These are phyloP conservation scores for Ilyonectria destructans DNA, from an alignment of 2,329 filamentous ascomycete species.

Conservation along the genomic window DNA sequence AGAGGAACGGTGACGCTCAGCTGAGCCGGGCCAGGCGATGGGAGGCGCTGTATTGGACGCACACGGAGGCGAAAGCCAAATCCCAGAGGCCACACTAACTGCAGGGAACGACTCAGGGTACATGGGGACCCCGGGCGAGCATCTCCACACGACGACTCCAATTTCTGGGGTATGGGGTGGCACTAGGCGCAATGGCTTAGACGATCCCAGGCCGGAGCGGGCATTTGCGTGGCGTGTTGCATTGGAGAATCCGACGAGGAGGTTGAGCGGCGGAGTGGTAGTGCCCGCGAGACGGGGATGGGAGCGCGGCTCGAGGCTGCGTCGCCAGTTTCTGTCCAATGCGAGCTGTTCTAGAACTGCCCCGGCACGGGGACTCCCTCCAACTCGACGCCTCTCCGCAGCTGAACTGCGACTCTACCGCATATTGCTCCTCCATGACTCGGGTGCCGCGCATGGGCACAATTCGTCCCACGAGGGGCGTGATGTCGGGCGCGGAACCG, in stretches of 20 bases:
- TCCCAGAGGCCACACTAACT: constrained; percentile 1
- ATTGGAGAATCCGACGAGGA: neutral
- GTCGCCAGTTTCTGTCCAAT: neutral
- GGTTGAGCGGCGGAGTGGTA: neutral
- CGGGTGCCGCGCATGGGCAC: neutral
- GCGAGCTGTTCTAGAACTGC: neutral
- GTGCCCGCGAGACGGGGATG: neutral
- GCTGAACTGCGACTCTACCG: neutral
- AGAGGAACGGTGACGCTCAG: constrained; percentile 17
- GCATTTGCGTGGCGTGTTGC: neutral
- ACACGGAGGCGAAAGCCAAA: constrained; percentile 14
- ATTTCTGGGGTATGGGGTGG: constrained; percentile 25
- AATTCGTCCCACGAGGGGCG: neutral
- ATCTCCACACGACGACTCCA: constrained; percentile 25
- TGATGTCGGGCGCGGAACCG: neutral
- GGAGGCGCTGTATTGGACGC: constrained; percentile 1
- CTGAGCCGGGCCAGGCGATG: constrained; percentile 6
- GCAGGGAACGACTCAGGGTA: constrained; percentile 21
- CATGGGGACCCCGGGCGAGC: neutral
- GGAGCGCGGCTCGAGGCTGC: neutral
- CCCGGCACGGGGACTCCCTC: neutral
- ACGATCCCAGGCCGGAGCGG: constrained; percentile 1
- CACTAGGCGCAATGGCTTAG: neutral
- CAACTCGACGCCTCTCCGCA: neutral
- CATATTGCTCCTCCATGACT: neutral